Conservation (phyloP, 257 asterid species). For the Ajuga chamaepitys region DNA sequence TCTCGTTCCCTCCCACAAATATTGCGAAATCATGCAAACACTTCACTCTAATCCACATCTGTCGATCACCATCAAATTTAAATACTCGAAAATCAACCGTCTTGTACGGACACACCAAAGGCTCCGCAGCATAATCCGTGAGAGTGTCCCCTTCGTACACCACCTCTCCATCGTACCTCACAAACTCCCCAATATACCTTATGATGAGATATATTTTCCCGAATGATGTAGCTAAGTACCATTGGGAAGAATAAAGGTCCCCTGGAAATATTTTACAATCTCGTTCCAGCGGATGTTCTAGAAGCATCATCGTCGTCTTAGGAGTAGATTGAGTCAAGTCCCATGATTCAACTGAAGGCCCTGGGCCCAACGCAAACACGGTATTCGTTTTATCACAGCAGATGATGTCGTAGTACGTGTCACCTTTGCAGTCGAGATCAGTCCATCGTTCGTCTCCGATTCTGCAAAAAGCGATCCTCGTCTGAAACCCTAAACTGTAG, state of each 20-base stretch:
- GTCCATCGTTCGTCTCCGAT: constrained; percentile 5
- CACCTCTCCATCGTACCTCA: constrained; percentile 17
- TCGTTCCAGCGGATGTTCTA: no score
- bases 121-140: neutral
- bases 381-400: neutral
- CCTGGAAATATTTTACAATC: neutral
- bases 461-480: constrained; percentile 6
- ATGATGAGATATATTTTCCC: constrained; percentile 10
- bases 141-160: constrained; percentile 24
- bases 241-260: constrained; percentile 13
- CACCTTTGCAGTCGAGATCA: neutral
- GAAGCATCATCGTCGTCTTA: neutral
- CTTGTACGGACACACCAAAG: constrained; percentile 18
- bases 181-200: constrained; percentile 32
- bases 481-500: neutral
- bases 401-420: constrained; percentile 8
- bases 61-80: neutral
- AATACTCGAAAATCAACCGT: constrained; percentile 25
- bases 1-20: constrained; percentile 35
- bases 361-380: neutral
- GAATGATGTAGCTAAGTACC: no score
- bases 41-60: constrained; percentile 14
- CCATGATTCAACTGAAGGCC: constrained; percentile 16
- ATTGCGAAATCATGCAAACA: constrained; percentile 11
- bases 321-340: constrained; percentile 7